phyloP scores from a whole-genome alignment of 2,329 filamentous ascomycete species.

The Pezizomycotina sp. region DNA sequence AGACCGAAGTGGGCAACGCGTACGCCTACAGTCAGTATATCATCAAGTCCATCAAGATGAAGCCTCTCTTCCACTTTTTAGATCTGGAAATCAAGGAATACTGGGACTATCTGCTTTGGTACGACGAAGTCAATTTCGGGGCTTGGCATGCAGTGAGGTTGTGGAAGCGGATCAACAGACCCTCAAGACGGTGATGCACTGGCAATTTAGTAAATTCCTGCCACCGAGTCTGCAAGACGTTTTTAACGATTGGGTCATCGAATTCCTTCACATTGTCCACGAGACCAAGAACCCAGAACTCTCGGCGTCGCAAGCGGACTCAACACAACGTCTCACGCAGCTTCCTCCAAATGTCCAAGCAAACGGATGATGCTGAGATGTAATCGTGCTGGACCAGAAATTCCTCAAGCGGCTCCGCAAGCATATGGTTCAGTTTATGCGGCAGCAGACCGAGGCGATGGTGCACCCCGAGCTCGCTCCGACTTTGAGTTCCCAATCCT shows the following conservation, averaged over 20 bases:
- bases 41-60: conserved; percentile 87
- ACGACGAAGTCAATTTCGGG: conserved; percentile 99
- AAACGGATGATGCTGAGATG: conserved; percentile 35
- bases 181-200: conserved; percentile 89
- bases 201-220: conserved; percentile 86
- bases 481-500: conserved; percentile 77
- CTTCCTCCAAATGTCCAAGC: conserved; percentile 46
- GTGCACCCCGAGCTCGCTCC: conserved; percentile 72
- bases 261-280: conserved; percentile 93
- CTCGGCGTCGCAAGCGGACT: conserved; percentile 30
- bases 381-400: conserved; percentile 55
- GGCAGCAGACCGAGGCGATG: conserved; percentile 72
- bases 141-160: conserved; percentile 74
- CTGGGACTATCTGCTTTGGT: conserved; percentile 98
- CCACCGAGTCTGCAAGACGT: conserved; percentile 62
- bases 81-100: conserved; percentile 96
- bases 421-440: conserved; percentile 65
- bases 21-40: conserved; percentile 97
- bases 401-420: conserved; percentile 86
- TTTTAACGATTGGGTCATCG: conserved; percentile 84
- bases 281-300: conserved; percentile 53
- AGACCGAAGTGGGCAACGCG: conserved; percentile 89
- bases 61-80: conserved; percentile 91
- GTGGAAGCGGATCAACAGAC: conserved; percentile 42
- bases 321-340: conserved; percentile 42